Evolutionary conservation across 1,139 yeast species (phyloP), one percentile per base, ranked within the genome.

Genomic region (Saccharomyces hybrid): DNA sequence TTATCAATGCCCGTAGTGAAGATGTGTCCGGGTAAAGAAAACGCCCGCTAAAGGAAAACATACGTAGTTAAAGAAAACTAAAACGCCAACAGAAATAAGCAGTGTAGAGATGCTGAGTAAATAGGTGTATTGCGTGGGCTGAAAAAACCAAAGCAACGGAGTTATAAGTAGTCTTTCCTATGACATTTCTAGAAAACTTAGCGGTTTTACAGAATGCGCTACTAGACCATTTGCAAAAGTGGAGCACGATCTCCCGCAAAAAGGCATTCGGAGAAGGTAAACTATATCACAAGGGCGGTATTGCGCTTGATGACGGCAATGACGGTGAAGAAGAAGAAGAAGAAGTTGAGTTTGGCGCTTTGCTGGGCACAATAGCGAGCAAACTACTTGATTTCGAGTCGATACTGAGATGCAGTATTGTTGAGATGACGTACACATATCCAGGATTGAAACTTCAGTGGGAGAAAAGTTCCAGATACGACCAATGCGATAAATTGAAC

Each of bases 391-490:
- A 56, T 28, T 61, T 57, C 32, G 64, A 61, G 46, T 54, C 61
- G 5, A 28, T 54, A 31, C 49, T 62, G n/a, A 57, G 48, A 31
- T 48, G 53, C 8, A 41, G 53, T 7, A 47, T 58, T 7, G 61
- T 59, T 1, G 48, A 54, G 9, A 31, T 60, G 44, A 61, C 62
- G 50, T 53, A 59, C 14, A 56, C 55, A 1, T 54, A 55, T 44
- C 55, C 59, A 1, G 55, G 53, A 23, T 47, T 57, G 3, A 55
- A 51, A 27, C 48, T 60, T 11, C 51, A 49, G 13, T 60, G 65
- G 60, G 49, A 44, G 11, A 54, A 53, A 29, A 50, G 47, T 23
- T 13, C 48, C 42, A 41, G 49, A 31, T 28, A 48, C 49, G 50
- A 53, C 13, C 32, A 42, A 4, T 14, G 50, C 23, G 63, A 58